Evolutionary conservation across 164 flowering plant species (phyloP), one percentile per base, ranked within the genome.

Genomic region (Magnolia sinica): DNA sequence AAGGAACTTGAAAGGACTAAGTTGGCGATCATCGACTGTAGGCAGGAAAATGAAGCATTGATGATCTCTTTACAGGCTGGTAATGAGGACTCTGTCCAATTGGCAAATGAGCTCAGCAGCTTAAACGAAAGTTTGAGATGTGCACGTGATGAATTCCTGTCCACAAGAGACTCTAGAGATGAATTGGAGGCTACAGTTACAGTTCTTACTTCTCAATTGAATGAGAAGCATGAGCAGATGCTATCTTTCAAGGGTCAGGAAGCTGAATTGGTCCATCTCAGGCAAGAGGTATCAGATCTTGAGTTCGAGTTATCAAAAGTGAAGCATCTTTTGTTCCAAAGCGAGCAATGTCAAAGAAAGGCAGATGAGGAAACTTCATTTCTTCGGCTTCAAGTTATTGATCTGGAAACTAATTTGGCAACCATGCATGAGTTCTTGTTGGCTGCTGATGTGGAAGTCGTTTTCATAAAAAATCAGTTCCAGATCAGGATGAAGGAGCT

Each of bases 401-500:
- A 66, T 75, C 77, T 90, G 78, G 91, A 91, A 76, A 76, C 78
- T 31, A 82, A 87, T 78, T 78, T 89, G 68, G 80, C 76, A 49
- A 84, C 88, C 50, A 75, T 85, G 82, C 85, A 85, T 72, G 87
- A 83, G 73, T 50, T 45, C 67, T 75, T 78, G 37, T 66, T 92
- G 73, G 90, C 87, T 55, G 83, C 89, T 9, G 97, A 95, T 81
- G 80, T 92, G 78, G 84, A 80, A 73, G 70, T 82, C 20, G 67
- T 73, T 76, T 87, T 84, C 80, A 71, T 82, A 7, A 80, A 76
- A 76, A 81, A 72, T 81, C 92, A 88, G 77, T 88, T 84, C 72
- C 87, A 82, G 67, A 74, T 68, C 68, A 68, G 77, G 70, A 68
- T 81, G 68, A 77, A 77, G 78, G 88, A 88, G 70, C 89, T 92